Evolutionary conservation across 768 basidiomycete genomes (phyloP), one percentile per base, ranked within the genome.

Genomic region (Ramaria sp.): DNA sequence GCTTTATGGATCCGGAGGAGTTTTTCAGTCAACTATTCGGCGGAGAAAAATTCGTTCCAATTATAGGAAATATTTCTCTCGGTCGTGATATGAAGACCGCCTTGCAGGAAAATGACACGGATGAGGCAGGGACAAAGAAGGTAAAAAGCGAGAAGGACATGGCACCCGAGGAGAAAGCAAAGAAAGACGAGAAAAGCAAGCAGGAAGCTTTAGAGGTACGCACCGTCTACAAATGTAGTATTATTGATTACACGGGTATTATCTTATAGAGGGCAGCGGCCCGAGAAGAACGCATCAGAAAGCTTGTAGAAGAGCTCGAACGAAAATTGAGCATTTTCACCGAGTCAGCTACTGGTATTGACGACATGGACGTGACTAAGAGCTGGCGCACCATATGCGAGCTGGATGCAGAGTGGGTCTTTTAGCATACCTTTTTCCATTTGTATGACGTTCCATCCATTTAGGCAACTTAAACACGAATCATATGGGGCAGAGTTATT

Each of bases 61-160:
- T 94, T 65, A 93, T 95, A 65, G 92, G 92, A 7, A 77, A 85
- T 45, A 92, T 94, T 63, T 88, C 88, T 59, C 72, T 95, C 54
- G 92, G 89, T 31, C 77, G 80, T 63, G 92, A 95, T 64, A 93
- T 95, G 92, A 95, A 95, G 73, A 78, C 85, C 2, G 92, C 90
- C 4, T 69, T 94, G 65, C 91, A 94, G 65, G 91, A 93, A 66
- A 90, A 83, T 0, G 87, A 83, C 57, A 76, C 71, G 19, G 69
- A 66, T n/a, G 15, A 73, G 73, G 10, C 34, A 3, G 54, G 69
- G 63, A 54, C 73, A 75, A 1, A 86, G 81, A 63, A 76, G 75
- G 65, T 17, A 71, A 72, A 1, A 75, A 74, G 61, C 46, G 70
- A 75, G 62, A 72, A 70, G 58, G 72, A 72, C 37, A 67, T 41